Base-by-base conservation (phyloP, 2,329 filamentous ascomycete genomes). In the Periconia sp. region DNA sequence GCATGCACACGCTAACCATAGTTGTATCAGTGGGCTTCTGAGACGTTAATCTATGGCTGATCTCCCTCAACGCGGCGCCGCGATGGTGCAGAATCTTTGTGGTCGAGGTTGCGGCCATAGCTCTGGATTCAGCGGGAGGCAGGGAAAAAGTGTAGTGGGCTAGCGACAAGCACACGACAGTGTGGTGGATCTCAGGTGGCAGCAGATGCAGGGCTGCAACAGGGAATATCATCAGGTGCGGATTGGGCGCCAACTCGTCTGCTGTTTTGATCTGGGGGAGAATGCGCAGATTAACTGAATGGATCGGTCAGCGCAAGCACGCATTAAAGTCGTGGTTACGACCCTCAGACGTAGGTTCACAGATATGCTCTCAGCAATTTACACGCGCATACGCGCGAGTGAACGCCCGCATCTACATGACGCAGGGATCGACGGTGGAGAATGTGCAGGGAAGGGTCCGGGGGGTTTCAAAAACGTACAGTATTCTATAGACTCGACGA, bases 401-500 rank as follows among this genome's bases (percentile, higher is more conserved):
- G 23, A 27, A 8, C 23, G 3, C 23, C 8, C 23, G 8, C 23
- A 27, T 27, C 23, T 27, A 27, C 23, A 27, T 27, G 5, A 27
- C 8, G 23, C 23, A 27, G 23, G 23, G 23, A 27, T 27, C 30
- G 30, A 47, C 40, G 42, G 41, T 5, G 14, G 20, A 37, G 47
- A 33, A 37, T 6, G 5, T 37, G 33, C 33, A 11, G 33, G 33
- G 33, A 14, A 11, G 23, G 23, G 23, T 27, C 8, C 5, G 23
- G 23, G 23, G 8, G 23, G 23, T 27, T 37, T 15, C 3, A 18
- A 8, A 50, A 8, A 50, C 66, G 42, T 57, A 68, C 69, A 71
- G 46, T 71, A 72, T 6, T 69, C 54, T 11, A 71, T 64, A 1
- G 69, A 63, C 46, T 71, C 67, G 1, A 72, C 63, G 3, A 70